Evolutionary conservation across 2,329 filamentous ascomycete species (phyloP).

Genomic region (Phialophora macrospora): DNA sequence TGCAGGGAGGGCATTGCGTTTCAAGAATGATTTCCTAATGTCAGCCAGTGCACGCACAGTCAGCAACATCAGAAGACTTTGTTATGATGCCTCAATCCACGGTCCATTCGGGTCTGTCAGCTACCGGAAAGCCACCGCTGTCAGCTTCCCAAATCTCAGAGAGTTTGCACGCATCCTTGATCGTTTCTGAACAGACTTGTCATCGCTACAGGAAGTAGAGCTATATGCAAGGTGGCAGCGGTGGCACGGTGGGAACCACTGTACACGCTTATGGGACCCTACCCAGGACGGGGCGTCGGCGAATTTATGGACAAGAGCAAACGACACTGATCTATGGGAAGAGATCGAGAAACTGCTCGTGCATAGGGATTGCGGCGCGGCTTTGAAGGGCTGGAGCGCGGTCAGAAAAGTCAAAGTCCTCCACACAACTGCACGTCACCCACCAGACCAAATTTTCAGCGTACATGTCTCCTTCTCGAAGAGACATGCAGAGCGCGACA

Average conservation of each 20-base stretch:
- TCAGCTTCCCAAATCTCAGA: background rate
- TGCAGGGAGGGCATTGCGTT: background rate
- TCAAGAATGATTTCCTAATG: background rate
- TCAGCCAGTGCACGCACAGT: background rate
- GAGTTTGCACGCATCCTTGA: background rate
- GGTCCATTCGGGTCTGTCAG: background rate
- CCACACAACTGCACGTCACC: background rate
- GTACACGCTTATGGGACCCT: background rate
- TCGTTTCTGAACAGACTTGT: background rate
- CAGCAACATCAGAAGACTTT: background rate
- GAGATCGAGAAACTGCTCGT: background rate
- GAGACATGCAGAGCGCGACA: background rate
- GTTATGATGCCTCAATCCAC: slow-evolving; percentile 6
- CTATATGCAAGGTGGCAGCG: background rate
- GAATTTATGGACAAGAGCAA: background rate
- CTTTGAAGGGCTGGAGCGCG: background rate
- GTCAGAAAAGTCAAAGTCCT: background rate
- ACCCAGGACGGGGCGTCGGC: background rate
- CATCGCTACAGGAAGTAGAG: background rate
- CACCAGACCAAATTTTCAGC: background rate
- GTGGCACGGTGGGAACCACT: background rate
- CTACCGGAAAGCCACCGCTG: background rate
- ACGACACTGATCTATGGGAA: background rate
- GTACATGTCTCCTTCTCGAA: slow-evolving; percentile 5
- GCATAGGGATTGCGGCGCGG: background rate